Conservation (phyloP, 148 eudicot genomes). For the Rhododendron molle region DNA sequence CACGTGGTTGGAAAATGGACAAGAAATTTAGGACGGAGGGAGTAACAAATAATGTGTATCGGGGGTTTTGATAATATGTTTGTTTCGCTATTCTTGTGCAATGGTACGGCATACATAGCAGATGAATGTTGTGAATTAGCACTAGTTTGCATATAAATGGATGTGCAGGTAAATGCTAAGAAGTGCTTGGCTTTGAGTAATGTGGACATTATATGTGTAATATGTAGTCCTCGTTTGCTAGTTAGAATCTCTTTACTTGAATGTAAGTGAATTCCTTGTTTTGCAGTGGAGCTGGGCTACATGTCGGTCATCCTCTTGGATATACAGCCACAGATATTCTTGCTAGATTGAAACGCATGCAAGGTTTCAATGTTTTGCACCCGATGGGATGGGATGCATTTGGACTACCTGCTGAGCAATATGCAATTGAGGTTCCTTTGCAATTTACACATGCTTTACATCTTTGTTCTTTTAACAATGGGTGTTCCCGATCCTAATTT, state of each 20-base stretch:
- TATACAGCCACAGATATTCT: conserved; percentile 97
- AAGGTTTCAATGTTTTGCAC: conserved; percentile 93
- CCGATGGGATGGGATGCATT: conserved; percentile 99
- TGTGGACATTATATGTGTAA: neutral
- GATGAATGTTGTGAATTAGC: neutral
- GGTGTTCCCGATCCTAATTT: conserved; percentile 20
- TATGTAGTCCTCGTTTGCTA: neutral
- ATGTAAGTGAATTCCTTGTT: neutral
- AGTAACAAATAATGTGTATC: neutral
- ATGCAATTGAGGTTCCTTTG: conserved; percentile 80
- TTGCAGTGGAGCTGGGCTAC: conserved; percentile 95
- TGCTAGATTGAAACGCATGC: conserved; percentile 94
- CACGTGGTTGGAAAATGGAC: neutral
- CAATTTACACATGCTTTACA: conserved; percentile 8
- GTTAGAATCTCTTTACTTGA: neutral
- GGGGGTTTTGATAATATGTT: neutral
- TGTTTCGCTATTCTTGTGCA: neutral
- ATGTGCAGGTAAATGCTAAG: neutral
- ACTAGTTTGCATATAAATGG: neutral
- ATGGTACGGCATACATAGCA: neutral
- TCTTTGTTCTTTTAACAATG: neutral
- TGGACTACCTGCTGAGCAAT: conserved; percentile 98
- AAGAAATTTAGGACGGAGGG: neutral
- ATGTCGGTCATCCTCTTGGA: conserved; percentile 99
- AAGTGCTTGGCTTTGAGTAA: neutral